These are phyloP conservation scores for Zygnema circumcarinatum DNA, from an alignment of 139 green algal genomes.

Conservation along the genomic window DNA sequence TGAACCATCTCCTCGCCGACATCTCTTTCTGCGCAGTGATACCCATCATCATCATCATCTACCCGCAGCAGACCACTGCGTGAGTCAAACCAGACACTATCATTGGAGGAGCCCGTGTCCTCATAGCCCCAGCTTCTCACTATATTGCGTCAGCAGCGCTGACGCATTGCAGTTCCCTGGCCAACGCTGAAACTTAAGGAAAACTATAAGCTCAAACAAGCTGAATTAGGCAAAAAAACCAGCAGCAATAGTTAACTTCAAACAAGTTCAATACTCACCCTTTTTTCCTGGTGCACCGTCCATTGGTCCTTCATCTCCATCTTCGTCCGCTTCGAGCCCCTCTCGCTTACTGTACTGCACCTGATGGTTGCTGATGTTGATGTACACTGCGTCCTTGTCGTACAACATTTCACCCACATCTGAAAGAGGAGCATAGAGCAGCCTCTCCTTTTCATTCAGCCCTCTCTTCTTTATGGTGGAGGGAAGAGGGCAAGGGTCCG, in stretches of 20 bases:
- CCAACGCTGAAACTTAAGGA: conserved; percentile 6
- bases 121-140: neutral
- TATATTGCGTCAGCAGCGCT: neutral
- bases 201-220: neutral
- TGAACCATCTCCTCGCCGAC: conserved; percentile 76
- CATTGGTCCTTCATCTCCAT: conserved; percentile 7
- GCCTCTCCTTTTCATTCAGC: conserved; percentile 79
- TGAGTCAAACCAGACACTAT: neutral
- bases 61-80: neutral
- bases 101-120: too few species aligned
- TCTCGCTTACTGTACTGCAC: conserved; percentile 68
- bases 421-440: conserved; percentile 96
- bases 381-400: conserved; percentile 97
- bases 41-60: neutral
- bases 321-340: neutral
- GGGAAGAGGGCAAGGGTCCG: conserved; percentile 96
- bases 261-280: neutral
- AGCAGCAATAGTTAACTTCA: neutral
- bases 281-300: neutral
- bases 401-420: conserved; percentile 95
- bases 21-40: conserved; percentile 17
- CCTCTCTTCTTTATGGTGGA: conserved; percentile 71
- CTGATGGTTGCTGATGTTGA: conserved; percentile 97
- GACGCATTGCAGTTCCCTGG: neutral
- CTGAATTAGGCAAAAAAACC: neutral